Percentiles rank a stretch among this genome's conserved stretches.
Evolutionary conservation across 306 rosid species (phyloP).

Genomic region (Arachis hypogaea): DNA sequence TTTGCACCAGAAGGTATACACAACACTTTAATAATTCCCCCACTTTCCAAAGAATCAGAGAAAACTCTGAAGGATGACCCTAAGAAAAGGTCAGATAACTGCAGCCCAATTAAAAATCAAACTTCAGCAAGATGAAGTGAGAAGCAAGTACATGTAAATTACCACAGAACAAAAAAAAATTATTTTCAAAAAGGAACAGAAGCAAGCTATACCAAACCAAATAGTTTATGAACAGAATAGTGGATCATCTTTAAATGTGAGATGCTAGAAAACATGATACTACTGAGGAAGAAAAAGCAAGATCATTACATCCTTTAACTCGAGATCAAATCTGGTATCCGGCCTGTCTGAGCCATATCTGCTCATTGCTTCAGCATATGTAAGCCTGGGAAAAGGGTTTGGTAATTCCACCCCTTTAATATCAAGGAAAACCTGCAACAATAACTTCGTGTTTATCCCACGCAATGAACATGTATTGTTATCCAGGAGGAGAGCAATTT

Average conservation of each 20-base stretch:
- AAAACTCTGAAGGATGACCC: conserved; percentile 84
- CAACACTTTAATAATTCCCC: conserved; percentile 79
- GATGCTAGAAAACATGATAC: conserved; percentile 28
- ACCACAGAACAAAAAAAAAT: conserved; percentile 22
- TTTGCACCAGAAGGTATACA: conserved; percentile 81
- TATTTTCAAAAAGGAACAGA: conserved; percentile 12
- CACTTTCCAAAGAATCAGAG: conserved; percentile 71
- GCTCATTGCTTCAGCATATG: conserved; percentile 94
- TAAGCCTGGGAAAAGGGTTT: conserved; percentile 93
- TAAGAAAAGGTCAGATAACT: conserved; percentile 83
- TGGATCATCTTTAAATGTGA: background rate
- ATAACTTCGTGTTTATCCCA: conserved; percentile 26
- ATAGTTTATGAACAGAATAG: background rate
- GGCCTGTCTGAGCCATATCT: conserved; percentile 95
- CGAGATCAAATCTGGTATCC: conserved; percentile 88
- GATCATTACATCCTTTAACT: conserved; percentile 77
- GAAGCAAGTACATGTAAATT: conserved; percentile 31
- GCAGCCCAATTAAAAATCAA: conserved; percentile 38
- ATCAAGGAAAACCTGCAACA: conserved; percentile 85
- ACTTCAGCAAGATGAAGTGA: conserved; percentile 26
- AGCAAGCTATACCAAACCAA: conserved; percentile 21
- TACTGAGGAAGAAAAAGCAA: conserved; percentile 34
- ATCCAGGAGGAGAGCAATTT: background rate
- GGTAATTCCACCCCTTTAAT: conserved; percentile 82
- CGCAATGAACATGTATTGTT: background rate